Conservation (phyloP, 805 yeast species). For the Saturnispora saitoi region DNA sequence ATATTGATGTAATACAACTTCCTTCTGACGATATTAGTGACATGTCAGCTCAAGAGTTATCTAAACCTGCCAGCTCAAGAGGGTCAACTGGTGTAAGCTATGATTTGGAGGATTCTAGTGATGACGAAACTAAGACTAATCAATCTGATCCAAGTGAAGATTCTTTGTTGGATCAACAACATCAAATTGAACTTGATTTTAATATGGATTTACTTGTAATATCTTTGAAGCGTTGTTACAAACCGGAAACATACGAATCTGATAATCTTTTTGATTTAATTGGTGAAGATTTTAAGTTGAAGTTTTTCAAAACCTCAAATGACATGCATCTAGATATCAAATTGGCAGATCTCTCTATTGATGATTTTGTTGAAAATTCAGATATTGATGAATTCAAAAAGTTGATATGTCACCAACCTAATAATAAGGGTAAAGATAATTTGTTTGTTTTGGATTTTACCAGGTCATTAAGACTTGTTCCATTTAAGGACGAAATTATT, state of each 20-base stretch:
- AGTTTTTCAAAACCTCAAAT: conserved; percentile 48
- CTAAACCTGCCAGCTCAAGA: not conserved
- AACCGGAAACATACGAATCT: conserved; percentile 49
- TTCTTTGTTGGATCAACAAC: conserved; percentile 35
- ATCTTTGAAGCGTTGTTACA: conserved; percentile 58
- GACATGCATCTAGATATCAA: conserved; percentile 59
- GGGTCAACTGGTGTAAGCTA: not conserved
- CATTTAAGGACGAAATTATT: conserved; percentile 42
- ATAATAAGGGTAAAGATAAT: conserved; percentile 35
- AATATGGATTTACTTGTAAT: conserved; percentile 55
- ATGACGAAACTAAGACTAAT: not conserved
- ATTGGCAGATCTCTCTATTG: conserved; percentile 57
- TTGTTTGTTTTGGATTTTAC: conserved; percentile 53
- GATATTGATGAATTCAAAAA: conserved; percentile 57
- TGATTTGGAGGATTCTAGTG: conserved; percentile 2
- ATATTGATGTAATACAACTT: conserved; percentile 52
- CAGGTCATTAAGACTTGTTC: conserved; percentile 52
- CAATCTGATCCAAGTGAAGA: not conserved
- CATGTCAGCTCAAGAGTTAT: not conserved
- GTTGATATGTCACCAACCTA: conserved; percentile 55
- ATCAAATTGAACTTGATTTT: conserved; percentile 62
- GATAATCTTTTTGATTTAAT: conserved; percentile 64
- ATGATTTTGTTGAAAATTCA: conserved; percentile 64
- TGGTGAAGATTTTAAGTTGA: conserved; percentile 55
- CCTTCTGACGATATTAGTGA: conserved; percentile 35